Base-by-base conservation (phyloP, 2,329 filamentous ascomycete genomes). In the Plenodomus tracheiphilus region DNA sequence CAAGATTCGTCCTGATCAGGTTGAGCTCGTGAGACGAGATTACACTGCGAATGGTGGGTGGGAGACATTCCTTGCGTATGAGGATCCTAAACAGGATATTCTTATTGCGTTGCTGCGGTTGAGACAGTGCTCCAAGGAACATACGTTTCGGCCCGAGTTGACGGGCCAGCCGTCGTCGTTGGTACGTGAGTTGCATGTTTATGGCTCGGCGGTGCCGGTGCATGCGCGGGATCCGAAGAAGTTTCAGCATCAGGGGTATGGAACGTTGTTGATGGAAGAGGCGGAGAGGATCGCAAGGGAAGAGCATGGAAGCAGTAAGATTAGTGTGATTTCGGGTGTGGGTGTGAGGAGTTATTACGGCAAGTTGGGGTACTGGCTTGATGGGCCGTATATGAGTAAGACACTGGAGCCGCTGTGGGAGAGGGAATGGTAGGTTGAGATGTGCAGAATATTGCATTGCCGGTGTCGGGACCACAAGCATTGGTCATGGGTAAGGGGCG, bases 81-180 rank as follows among this genome's bases (percentile, higher is more conserved):
- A 99, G 70, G 94, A 99, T 62, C 93, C 94, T 1, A 97, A 97
- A 77, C 94, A 99, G 72, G 94, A 99, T 70, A 99, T 99, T 48
- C 79, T 99, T 3, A 96, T 99, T 49, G 95, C 89, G 1, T 78
- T 99, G 30, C 80, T 99, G 47, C 86, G 94, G 16, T 76, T 99
- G 56, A 84, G 94, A 58, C 96, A 96, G 76, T 99, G 95, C 72
- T 92, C 88, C 1, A 82, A 87, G 60, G 93, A 89, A 64, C 91
- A 97, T 74, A 97, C 94, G 0, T 99, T 93, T 78, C 85, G 95
- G 18, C 84, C 88, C 39, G 94, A 99, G 71, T 82, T 99, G 34
- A 85, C 81, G 0, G 86, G 85, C 2, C 93, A 97, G 75, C 90
- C 89, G 40, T 96, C 91, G 0, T 96, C 91, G 73, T 81, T 99